phyloP scores from a whole-genome alignment of 805 yeast genomes.

The Nakazawaea pomicola region DNA sequence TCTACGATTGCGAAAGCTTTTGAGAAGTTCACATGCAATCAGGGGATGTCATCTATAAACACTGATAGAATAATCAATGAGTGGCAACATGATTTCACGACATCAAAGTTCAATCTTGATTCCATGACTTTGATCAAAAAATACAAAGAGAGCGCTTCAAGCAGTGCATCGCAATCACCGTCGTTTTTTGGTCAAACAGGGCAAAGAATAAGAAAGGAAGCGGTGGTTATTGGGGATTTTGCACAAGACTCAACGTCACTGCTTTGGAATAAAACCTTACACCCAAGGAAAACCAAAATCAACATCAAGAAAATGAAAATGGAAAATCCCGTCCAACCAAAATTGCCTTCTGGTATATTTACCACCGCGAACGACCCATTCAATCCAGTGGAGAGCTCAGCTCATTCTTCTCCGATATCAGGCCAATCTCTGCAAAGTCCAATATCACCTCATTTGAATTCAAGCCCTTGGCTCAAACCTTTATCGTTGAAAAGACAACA shows the following conservation, averaged over 20 bases:
- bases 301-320: constrained; percentile 20
- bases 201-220: constrained; percentile 6
- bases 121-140: constrained; percentile 31
- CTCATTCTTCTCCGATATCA: no score
- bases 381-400: neutral
- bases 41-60: constrained; percentile 24
- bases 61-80: constrained; percentile 25
- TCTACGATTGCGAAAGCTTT: constrained; percentile 27
- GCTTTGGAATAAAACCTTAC: constrained; percentile 26
- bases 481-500: constrained; percentile 12
- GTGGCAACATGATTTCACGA: constrained; percentile 34
- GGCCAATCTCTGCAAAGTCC: no score
- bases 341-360: constrained; percentile 27
- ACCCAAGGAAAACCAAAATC: constrained; percentile 24
- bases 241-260: constrained; percentile 26
- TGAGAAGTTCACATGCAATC: constrained; percentile 22
- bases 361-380: constrained; percentile 17
- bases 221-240: constrained; percentile 20
- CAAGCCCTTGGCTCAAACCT: constrained; percentile 15
- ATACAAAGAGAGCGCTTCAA: constrained; percentile 20
- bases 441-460: constrained; percentile 4
- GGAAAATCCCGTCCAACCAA: constrained; percentile 31
- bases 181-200: constrained; percentile 22
- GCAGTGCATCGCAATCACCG: constrained; percentile 17
- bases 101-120: constrained; percentile 32